Conservation (phyloP, 164 flowering plant genomes). For the Chloranthus sessilifolius region DNA sequence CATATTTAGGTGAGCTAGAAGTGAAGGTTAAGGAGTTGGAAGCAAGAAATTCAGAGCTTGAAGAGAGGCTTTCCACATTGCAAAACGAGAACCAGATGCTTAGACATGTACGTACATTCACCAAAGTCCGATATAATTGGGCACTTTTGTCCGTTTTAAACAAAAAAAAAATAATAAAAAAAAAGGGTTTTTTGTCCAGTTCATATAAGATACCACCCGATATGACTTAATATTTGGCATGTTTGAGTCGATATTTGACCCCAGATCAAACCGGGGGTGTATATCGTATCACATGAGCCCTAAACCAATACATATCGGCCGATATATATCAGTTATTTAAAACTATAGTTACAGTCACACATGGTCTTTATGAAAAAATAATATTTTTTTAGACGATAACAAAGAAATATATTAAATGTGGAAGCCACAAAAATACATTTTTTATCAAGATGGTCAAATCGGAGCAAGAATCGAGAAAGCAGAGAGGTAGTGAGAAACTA, state of each 20-base stretch:
- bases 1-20: conserved; percentile 81
- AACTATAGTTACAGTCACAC: no score
- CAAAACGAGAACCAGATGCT: conserved; percentile 99
- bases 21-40: conserved; percentile 75
- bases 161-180: not conserved
- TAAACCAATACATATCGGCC: no score
- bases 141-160: not conserved
- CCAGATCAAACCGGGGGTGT: no score
- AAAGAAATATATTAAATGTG: no score
- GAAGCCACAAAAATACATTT: no score
- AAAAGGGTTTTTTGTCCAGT: not conserved
- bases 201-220: not conserved
- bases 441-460: no score
- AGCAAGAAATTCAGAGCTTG: conserved; percentile 81
- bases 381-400: no score
- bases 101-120: conserved; percentile 62
- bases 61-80: conserved; percentile 89
- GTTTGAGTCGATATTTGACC: not conserved
- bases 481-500: no score
- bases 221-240: not conserved
- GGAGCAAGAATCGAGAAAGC: no score
- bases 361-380: no score
- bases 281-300: no score
- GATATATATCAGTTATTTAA: no score
- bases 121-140: not conserved